phyloP scores from a whole-genome alignment of 495 filamentous ascomycete genomes.

The Penicillium soppii region DNA sequence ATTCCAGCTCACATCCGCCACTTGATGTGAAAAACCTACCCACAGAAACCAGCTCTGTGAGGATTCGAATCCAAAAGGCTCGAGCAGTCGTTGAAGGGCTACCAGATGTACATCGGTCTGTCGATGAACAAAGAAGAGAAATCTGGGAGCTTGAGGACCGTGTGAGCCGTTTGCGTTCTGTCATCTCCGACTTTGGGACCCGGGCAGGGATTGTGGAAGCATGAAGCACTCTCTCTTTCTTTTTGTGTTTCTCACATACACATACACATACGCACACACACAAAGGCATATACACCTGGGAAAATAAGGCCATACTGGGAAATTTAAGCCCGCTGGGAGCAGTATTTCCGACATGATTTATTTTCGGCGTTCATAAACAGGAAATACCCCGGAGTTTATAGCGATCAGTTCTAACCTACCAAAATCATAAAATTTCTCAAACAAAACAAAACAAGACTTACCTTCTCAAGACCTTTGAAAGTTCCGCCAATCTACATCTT shows the following conservation, averaged over 20 bases:
- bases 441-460: background rate
- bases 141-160: slow-evolving; percentile 71
- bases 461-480: background rate
- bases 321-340: background rate
- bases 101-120: slow-evolving; percentile 70
- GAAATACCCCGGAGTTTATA: slow-evolving; percentile 24
- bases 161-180: slow-evolving; percentile 57
- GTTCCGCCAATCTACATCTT: background rate
- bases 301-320: background rate
- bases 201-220: slow-evolving; percentile 21
- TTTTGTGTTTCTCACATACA: too few relatives aligned
- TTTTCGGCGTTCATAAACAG: slow-evolving; percentile 18
- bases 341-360: background rate
- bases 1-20: slow-evolving; percentile 36
- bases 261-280: too few relatives aligned
- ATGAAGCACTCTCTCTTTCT: slow-evolving; percentile 3
- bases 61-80: slow-evolving; percentile 78
- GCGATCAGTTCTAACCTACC: slow-evolving; percentile 1
- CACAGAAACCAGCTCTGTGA: slow-evolving; percentile 68
- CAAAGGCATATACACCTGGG: background rate
- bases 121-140: slow-evolving; percentile 78
- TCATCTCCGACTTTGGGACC: slow-evolving; percentile 47
- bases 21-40: slow-evolving; percentile 78
- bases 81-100: slow-evolving; percentile 63
- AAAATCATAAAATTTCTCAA: background rate